A percentile compares a stretch with the other conserved stretches of the same genome.
Evolutionary conservation across 306 rosid genomes (phyloP).

Genomic region (Quercus variabilis): DNA sequence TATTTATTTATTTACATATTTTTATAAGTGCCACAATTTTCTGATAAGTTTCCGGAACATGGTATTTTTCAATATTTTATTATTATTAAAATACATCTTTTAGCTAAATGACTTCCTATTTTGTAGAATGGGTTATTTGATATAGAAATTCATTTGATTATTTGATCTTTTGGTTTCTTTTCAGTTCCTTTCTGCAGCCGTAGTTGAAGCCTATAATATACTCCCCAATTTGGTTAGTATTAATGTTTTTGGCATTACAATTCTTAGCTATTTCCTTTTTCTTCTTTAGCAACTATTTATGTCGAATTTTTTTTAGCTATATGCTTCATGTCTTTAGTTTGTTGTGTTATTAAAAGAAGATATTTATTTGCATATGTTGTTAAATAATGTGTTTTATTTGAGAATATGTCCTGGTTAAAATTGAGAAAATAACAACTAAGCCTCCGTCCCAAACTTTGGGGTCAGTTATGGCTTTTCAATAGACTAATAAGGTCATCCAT

Average conservation of each 20-base stretch:
- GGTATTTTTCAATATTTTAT: no score
- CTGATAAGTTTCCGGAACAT: no score
- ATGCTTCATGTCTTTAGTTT: neutral
- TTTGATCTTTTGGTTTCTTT: neutral
- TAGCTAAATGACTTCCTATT: no score
- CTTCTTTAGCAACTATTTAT: neutral
- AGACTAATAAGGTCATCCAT: no score
- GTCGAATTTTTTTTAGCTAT: neutral
- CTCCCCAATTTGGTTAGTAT: constrained; percentile 70
- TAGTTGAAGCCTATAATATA: constrained; percentile 80
- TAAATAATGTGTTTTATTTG: neutral
- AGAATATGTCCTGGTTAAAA: no score
- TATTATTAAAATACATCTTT: no score
- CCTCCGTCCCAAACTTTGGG: no score
- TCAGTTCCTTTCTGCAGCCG: constrained; percentile 59
- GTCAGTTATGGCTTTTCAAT: no score
- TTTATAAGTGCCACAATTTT: no score
- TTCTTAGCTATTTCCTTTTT: constrained; percentile 3
- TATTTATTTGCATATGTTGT: neutral
- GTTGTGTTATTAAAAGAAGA: neutral
- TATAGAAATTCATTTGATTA: constrained; percentile 1
- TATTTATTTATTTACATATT: no score
- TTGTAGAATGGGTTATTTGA: neutral
- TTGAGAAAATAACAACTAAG: no score
- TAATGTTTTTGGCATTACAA: constrained; percentile 15